Conservation (phyloP, 2,329 filamentous ascomycete genomes). For the Monosporascus sp. region DNA sequence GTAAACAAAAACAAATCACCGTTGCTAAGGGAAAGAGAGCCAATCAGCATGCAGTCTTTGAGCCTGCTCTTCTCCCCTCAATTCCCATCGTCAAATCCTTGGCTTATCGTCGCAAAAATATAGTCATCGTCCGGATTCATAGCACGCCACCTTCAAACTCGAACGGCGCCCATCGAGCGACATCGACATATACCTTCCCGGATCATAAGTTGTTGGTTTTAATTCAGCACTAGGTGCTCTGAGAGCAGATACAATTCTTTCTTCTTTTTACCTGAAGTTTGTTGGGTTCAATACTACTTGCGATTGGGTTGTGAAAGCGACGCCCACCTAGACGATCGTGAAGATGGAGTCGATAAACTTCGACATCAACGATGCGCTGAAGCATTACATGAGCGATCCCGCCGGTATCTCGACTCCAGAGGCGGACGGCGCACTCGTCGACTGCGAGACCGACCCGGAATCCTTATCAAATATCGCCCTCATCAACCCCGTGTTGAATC, state of each 20-base stretch:
- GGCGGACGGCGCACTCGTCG: slow-evolving; percentile 74
- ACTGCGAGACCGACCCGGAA: slow-evolving; percentile 91
- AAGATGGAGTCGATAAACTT: slow-evolving; percentile 75
- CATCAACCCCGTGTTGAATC: slow-evolving; percentile 82
- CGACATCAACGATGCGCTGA: slow-evolving; percentile 94
- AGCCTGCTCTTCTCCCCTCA: no score
- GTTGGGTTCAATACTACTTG: not conserved
- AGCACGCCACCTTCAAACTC: no score
- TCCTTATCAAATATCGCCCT: slow-evolving; percentile 65
- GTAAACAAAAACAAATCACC: slow-evolving; percentile 29
- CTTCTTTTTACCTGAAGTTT: not conserved
- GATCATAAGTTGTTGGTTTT: no score
- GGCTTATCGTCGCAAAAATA: no score
- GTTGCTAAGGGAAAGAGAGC: not conserved
- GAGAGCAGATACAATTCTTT: not conserved
- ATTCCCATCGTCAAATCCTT: no score
- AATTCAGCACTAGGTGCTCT: no score
- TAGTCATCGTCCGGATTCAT: no score
- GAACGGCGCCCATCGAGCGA: no score
- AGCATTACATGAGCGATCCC: slow-evolving; percentile 94
- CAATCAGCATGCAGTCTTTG: no score
- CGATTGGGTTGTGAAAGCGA: slow-evolving; percentile 12
- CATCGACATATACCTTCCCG: no score
- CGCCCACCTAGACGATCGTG: not conserved
- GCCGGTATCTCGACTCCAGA: slow-evolving; percentile 77